Evolutionary conservation across 352 stramenopile genomes (phyloP).

Genomic region (Globisporangium barbulae): DNA sequence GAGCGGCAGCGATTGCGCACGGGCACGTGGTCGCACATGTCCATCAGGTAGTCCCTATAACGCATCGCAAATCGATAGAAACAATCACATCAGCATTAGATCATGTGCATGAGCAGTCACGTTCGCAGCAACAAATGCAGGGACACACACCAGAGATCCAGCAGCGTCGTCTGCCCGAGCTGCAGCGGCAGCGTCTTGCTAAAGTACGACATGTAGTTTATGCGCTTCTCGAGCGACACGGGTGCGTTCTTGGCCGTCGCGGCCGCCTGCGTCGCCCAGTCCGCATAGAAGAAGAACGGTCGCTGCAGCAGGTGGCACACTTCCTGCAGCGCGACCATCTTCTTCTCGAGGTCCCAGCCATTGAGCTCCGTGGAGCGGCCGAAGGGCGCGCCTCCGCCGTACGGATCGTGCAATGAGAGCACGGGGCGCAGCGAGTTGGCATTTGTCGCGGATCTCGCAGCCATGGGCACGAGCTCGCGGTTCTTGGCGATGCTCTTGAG

Average conservation of each 20-base stretch:
- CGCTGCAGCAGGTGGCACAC: constrained; percentile 55
- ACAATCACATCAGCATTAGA: not conserved
- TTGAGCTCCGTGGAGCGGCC: constrained; percentile 48
- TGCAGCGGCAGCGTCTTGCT: constrained; percentile 70
- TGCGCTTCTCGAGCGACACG: constrained; percentile 41
- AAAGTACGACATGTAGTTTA: constrained; percentile 59
- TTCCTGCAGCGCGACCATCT: constrained; percentile 63
- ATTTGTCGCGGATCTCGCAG: constrained; percentile 13
- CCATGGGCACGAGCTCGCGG: constrained; percentile 41
- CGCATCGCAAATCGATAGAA: not conserved
- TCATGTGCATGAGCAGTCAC: not conserved
- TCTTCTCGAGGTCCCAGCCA: constrained; percentile 81
- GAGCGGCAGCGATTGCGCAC: constrained; percentile 65
- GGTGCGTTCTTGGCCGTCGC: constrained; percentile 18
- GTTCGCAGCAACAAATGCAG: not conserved
- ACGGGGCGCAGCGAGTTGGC: constrained; percentile 30
- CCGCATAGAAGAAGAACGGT: constrained; percentile 76
- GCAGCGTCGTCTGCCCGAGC: constrained; percentile 61
- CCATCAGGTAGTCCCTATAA: constrained; percentile 69
- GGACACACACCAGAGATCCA: constrained; percentile 59
- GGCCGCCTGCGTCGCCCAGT: constrained; percentile 40
- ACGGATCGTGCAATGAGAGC: constrained; percentile 29
- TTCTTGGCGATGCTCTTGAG: constrained; percentile 62
- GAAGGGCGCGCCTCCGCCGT: constrained; percentile 12
- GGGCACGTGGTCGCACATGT: constrained; percentile 78